Evolutionary conservation across 148 eudicot species (phyloP), one percentile per base, ranked within the genome.

Genomic region (Heliosperma pusillum): DNA sequence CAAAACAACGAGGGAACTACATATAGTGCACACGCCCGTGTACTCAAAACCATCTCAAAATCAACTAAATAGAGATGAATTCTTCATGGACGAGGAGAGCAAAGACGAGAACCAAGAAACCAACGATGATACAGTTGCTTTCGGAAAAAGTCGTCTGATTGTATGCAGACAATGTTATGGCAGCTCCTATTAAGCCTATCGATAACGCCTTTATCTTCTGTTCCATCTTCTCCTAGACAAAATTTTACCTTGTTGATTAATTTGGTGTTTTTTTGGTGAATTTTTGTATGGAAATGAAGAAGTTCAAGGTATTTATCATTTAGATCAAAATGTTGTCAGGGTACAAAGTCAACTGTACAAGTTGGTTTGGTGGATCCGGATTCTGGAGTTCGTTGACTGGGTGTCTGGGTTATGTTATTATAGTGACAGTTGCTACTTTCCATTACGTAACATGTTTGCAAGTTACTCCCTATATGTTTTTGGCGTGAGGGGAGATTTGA

Each of bases 81-180:
- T 82, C 87, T 76, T 84, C 87, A 24, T 61, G 74, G 50, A 84
- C 15, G 71, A 84, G 70, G 5, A 81, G 77, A 19, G 74, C 81
- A 58, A 85, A 81, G 72, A 66, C 56, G 40, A 82, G 80, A 26
- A 85, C 77, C 19, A 85, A 77, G 79, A 85, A 85, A 72, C 83
- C 87, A 12, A 79, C 24, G 66, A 67, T 12, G 61, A 85, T 58
- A 30, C 83, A 83, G 36, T 84, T 83, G 59, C 85, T 85, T 11
- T 91, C 74, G 17, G 93, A 83, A 17, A 91, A 12, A 15, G 87
- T 7, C 5, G 86, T 84, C 71, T 91, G 90, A 1, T 90, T 82
- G 63, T 91, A 89, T 4, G 97, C 93, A 16, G 88, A 81, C 56
- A 91, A 74, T 7, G 97, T 89, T 58, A 91, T 81, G 13, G 69